Evolutionary conservation across 176 grass and related monocot genomes (phyloP), one percentile per base, ranked within the genome.

Genomic region (Zea luxurians): DNA sequence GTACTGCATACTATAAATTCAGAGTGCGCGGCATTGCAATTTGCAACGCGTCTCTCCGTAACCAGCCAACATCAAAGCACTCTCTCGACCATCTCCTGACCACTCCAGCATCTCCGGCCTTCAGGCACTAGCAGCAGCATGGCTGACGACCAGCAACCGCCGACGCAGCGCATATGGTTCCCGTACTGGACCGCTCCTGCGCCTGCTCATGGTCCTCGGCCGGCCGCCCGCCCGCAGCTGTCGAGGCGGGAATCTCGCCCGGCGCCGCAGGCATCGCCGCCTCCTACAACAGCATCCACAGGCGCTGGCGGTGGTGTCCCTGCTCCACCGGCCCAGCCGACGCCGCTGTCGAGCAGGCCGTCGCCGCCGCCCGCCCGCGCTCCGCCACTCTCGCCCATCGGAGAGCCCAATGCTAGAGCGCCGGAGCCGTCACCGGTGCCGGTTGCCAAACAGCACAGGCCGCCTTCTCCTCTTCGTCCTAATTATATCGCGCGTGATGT

Each of bases 91-190:
- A 7, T 21, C 46, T 43, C 35, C 75, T 66, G 46, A 18, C 10
- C 27, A 27, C 27, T 27, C 27, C 27, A 27, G 27, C 27, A 2
- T 20, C 61, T 3, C 10, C 61, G 17, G 44, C 3, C 1, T 21
- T 2, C 20, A 34, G 58, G 58, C 46, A 48, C 5, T 11, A 15
- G 8, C 46, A 48, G 13, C 20, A 15, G 8, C 52, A 88, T 88
- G 80, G 80, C 59, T 49, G 86, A 45, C 50, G 80, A 83, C 12
- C 59, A 83, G 53, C 74, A 63, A 65, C 80, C 70, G 44, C 86
- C 49, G 65, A 8, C 12, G 34, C 85, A 61, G 60, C 34, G 75
- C 5, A 70, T 13, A 75, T 88, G 80, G 86, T 83, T 88, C 80
- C 75, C 80, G 10, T 79, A 79, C 63, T 83, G 80, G 80, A 61